Conservation (phyloP, 2,329 filamentous ascomycete genomes). For the Aspergillus novoparasiticus region DNA sequence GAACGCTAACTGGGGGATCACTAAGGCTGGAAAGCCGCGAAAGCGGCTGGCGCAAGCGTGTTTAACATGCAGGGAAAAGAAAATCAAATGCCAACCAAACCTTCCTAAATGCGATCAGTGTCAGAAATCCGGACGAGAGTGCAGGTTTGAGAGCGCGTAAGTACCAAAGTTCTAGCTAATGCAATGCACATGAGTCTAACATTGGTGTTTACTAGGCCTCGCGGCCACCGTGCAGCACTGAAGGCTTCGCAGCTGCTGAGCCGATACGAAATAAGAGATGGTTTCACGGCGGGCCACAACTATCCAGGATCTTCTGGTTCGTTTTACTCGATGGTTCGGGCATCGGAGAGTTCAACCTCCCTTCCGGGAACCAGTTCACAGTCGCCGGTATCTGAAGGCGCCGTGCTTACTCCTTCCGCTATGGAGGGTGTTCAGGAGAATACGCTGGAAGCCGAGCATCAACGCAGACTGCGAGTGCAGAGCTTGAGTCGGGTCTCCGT, state of each 20-base stretch:
- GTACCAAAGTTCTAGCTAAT: conserved; percentile 42
- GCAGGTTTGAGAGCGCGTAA: conserved; percentile 85
- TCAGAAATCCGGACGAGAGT: conserved; percentile 83
- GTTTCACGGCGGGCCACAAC: conserved; percentile 19
- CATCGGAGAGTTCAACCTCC: conserved; percentile 34
- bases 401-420: conserved; percentile 30
- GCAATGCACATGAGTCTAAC: conserved; percentile 1
- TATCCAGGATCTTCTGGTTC: conserved; percentile 27
- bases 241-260: conserved; percentile 26
- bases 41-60: conserved; percentile 93
- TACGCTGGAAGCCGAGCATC: conserved; percentile 28
- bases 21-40: conserved; percentile 89
- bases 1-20: conserved; percentile 90
- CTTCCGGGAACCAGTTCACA: conserved; percentile 33
- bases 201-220: conserved; percentile 28
- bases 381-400: conserved; percentile 34
- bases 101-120: conserved; percentile 87
- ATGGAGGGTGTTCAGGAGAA: conserved; percentile 29
- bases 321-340: conserved; percentile 33
- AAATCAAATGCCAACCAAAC: conserved; percentile 94
- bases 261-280: conserved; percentile 27
- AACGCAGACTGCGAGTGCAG: conserved; percentile 25
- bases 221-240: conserved; percentile 34
- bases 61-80: conserved; percentile 91
- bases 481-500: conserved; percentile 19